Conservation (phyloP, 1,139 yeast species). For the Pichia kudriavzevii region DNA sequence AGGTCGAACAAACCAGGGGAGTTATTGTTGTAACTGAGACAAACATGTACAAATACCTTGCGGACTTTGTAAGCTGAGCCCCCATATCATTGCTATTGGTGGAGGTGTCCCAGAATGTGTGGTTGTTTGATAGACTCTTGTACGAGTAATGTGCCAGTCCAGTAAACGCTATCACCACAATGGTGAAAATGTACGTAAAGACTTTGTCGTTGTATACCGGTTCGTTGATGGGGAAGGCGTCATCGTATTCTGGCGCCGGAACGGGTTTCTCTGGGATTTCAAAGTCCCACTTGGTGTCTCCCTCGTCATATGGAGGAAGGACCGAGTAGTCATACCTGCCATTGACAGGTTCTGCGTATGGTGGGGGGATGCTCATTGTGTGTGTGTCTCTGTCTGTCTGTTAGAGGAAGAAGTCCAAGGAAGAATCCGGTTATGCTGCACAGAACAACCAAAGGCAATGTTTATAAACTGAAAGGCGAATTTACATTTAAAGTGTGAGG, state of each 20-base stretch:
- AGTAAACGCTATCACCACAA: conserved; percentile 25
- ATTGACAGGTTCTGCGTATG: conserved; percentile 9
- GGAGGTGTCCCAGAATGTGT: not conserved
- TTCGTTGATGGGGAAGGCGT: conserved; percentile 57
- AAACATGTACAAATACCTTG: conserved; percentile 11
- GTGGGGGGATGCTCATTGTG: conserved; percentile 2
- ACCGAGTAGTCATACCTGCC: not conserved
- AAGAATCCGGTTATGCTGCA: not conserved
- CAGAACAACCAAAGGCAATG: not conserved
- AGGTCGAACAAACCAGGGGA: conserved; percentile 20
- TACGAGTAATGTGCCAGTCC: conserved; percentile 13
- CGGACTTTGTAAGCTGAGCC: conserved; percentile 9
- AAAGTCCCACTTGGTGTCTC: conserved; percentile 24
- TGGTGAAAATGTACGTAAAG: conserved; percentile 58
- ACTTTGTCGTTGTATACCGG: conserved; percentile 72
- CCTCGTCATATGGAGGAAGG: conserved; percentile 3
- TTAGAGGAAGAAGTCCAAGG: not conserved
- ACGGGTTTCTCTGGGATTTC: conserved; percentile 25
- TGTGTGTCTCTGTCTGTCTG: not conserved
- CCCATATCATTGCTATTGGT: too few species aligned
- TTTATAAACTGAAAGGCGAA: too few species aligned
- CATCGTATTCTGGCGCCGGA: conserved; percentile 44
- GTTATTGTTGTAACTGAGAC: conserved; percentile 15
- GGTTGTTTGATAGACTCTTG: not conserved
- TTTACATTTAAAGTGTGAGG: too few species aligned